Conservation (phyloP, 179 eudicot species). For the Gypsophila paniculata region DNA sequence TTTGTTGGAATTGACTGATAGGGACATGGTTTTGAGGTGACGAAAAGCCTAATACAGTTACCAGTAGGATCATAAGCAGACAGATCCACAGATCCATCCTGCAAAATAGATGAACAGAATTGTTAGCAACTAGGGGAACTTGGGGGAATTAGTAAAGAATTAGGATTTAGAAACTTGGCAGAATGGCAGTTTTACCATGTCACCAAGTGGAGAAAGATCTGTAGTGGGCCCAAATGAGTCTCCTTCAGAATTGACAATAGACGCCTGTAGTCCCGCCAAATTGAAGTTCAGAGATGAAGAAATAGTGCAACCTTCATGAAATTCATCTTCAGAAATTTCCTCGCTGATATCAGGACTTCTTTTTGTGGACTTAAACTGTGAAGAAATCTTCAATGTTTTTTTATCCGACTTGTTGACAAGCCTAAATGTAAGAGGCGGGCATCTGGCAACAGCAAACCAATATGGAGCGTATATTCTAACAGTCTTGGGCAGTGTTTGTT, state of each 20-base stretch:
- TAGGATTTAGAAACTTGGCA: slow-evolving; percentile 1
- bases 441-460: slow-evolving; percentile 78
- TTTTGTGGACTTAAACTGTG: slow-evolving; percentile 51
- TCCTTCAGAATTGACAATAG: slow-evolving; percentile 47
- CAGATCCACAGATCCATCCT: slow-evolving; percentile 89
- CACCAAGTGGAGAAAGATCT: slow-evolving; percentile 85
- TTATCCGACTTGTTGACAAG: slow-evolving; percentile 42
- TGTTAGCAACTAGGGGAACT: slow-evolving; percentile 5
- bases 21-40: slow-evolving; percentile 82
- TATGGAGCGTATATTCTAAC: slow-evolving; percentile 77
- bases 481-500: slow-evolving; percentile 50
- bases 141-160: background rate
- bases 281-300: slow-evolving; percentile 86
- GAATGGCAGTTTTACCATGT: slow-evolving; percentile 56
- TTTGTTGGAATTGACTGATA: slow-evolving; percentile 91
- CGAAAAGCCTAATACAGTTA: slow-evolving; percentile 71
- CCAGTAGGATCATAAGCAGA: slow-evolving; percentile 74
- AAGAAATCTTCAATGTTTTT: slow-evolving; percentile 40
- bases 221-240: slow-evolving; percentile 62
- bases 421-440: slow-evolving; percentile 75
- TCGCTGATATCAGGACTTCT: slow-evolving; percentile 47
- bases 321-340: slow-evolving; percentile 83
- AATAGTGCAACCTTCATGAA: slow-evolving; percentile 77
- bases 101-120: slow-evolving; percentile 15
- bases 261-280: slow-evolving; percentile 58